Evolutionary conservation across 1,284 basidiomycete genomes (phyloP).

Genomic region (Trametes sp.): DNA sequence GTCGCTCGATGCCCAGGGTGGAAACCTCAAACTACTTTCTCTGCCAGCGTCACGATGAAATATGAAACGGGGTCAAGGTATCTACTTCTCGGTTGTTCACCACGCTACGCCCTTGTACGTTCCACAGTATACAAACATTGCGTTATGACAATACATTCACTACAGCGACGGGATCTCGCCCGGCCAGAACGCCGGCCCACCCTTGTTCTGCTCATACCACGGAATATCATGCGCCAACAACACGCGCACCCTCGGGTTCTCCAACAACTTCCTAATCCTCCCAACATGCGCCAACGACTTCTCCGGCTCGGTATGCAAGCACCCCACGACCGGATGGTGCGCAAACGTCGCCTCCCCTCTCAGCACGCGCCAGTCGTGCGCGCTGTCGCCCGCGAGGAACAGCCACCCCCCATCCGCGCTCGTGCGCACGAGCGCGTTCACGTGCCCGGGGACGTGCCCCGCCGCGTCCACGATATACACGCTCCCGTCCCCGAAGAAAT

Average conservation of each 20-base stretch:
- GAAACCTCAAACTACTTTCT: too few species aligned
- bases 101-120: neutral
- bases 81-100: too few species aligned
- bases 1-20: too few species aligned
- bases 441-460: constrained; percentile 61
- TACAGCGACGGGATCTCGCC: constrained; percentile 37
- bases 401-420: constrained; percentile 62
- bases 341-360: constrained; percentile 54
- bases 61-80: too few species aligned
- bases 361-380: constrained; percentile 60
- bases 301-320: constrained; percentile 53
- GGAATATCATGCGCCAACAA: constrained; percentile 59
- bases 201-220: constrained; percentile 59
- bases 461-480: constrained; percentile 60
- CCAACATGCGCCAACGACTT: constrained; percentile 51
- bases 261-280: constrained; percentile 49
- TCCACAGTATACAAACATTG: too few species aligned
- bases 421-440: constrained; percentile 63
- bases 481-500: constrained; percentile 65
- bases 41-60: too few species aligned
- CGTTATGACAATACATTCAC: neutral
- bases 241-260: constrained; percentile 50
- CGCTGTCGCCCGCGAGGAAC: constrained; percentile 63
- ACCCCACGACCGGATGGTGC: constrained; percentile 38
- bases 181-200: constrained; percentile 50